phyloP scores from a whole-genome alignment of 2,329 filamentous ascomycete genomes.

The Leptodontidium sp. region DNA sequence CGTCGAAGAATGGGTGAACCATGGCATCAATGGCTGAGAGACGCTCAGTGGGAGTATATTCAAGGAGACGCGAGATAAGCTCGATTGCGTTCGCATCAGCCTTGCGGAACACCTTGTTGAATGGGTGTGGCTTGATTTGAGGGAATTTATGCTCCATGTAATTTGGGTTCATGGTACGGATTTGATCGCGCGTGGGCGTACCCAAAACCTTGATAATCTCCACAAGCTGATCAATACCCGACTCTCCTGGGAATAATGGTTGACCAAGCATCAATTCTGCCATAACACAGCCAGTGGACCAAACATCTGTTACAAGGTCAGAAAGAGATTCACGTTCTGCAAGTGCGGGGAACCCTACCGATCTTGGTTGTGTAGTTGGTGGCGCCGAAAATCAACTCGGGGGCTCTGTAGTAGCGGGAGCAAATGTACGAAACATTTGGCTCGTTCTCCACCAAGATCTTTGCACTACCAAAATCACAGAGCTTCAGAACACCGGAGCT shows the following conservation, averaged over 20 bases:
- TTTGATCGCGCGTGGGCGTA: constrained; percentile 96
- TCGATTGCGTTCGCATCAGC: constrained; percentile 93
- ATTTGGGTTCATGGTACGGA: constrained; percentile 99
- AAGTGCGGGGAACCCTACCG: constrained; percentile 66
- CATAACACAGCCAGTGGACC: constrained; percentile 99
- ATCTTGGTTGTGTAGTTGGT: constrained; percentile 99
- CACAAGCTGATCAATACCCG: constrained; percentile 96
- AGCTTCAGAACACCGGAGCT: constrained; percentile 92
- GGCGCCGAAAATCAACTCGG: constrained; percentile 96
- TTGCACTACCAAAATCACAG: constrained; percentile 98
- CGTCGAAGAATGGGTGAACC: constrained; percentile 98
- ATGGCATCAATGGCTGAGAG: constrained; percentile 94
- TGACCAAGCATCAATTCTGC: constrained; percentile 98
- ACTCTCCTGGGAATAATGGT: constrained; percentile 96
- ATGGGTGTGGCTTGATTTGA: constrained; percentile 99
- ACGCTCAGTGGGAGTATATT: constrained; percentile 97
- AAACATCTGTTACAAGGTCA: constrained; percentile 75
- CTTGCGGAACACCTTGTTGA: constrained; percentile 99
- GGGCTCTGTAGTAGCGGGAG: constrained; percentile 97
- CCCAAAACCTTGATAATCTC: constrained; percentile 99
- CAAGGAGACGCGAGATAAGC: constrained; percentile 89
- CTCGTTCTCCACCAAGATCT: constrained; percentile 98
- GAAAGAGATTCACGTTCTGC: constrained; percentile 23
- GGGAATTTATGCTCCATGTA: constrained; percentile 99
- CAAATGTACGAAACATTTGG: constrained; percentile 99